Evolutionary conservation across 768 basidiomycete genomes (phyloP).

Genomic region (Agrocybe chaxingu): DNA sequence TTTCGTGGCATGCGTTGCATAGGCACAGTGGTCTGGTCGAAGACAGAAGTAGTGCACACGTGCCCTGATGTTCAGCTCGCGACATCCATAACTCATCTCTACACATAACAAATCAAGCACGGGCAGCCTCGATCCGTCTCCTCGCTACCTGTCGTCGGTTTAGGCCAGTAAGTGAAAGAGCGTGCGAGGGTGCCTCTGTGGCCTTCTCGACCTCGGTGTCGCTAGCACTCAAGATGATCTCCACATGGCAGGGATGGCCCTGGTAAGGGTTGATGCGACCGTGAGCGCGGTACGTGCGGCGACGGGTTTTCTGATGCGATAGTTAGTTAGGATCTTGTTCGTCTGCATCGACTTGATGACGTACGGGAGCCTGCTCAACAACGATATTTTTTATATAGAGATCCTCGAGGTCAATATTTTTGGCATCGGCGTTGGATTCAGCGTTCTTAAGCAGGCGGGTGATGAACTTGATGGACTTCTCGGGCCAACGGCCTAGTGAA

Average conservation of each 20-base stretch:
- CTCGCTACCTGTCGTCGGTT: slow-evolving; percentile 87
- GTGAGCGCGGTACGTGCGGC: slow-evolving; percentile 97
- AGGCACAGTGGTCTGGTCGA: slow-evolving; percentile 11
- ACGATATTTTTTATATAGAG: slow-evolving; percentile 95
- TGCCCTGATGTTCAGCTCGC: slow-evolving; percentile 1
- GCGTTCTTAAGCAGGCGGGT: slow-evolving; percentile 96
- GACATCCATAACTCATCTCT: slow-evolving; percentile 1
- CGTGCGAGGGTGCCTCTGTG: slow-evolving; percentile 68
- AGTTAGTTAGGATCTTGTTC: too few relatives aligned
- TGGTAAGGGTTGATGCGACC: slow-evolving; percentile 99
- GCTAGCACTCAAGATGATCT: slow-evolving; percentile 82
- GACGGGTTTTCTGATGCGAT: slow-evolving; percentile 83
- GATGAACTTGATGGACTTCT: slow-evolving; percentile 97
- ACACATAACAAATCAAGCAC: slow-evolving; percentile 37
- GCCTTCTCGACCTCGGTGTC: slow-evolving; percentile 88
- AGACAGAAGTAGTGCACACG: slow-evolving; percentile 11
- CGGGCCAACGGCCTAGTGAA: slow-evolving; percentile 93
- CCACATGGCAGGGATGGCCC: slow-evolving; percentile 95
- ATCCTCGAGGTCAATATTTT: slow-evolving; percentile 91
- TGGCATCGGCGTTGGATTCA: slow-evolving; percentile 97
- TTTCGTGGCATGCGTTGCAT: slow-evolving; percentile 14
- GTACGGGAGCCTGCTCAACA: slow-evolving; percentile 96
- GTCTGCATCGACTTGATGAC: slow-evolving; percentile 26
- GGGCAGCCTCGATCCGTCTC: slow-evolving; percentile 83
- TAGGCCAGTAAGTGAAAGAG: slow-evolving; percentile 54